phyloP scores from a whole-genome alignment of 2,329 filamentous ascomycete species.

The Westerdykella ornata region DNA sequence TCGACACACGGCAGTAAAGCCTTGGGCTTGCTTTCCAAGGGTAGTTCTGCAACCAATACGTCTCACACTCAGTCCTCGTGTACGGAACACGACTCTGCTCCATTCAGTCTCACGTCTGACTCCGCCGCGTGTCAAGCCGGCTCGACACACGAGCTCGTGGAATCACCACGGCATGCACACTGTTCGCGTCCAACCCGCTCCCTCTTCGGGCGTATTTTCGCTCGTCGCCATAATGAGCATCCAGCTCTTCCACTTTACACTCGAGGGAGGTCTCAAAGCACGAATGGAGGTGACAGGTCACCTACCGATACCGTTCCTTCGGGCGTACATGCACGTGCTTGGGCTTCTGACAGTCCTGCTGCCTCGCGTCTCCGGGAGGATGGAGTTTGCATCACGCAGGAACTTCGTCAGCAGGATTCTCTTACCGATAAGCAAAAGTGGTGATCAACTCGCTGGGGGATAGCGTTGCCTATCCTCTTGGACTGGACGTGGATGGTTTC shows the following conservation, averaged over 20 bases:
- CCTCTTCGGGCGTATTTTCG: constrained; percentile 19
- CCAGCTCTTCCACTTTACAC: constrained; percentile 19
- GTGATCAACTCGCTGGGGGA: no score
- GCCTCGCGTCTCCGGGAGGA: neutral
- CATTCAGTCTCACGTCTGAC: no score
- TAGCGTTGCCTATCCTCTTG: no score
- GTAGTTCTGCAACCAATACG: constrained; percentile 11
- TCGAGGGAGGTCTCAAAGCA: constrained; percentile 4
- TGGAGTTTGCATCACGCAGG: no score
- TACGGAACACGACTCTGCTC: constrained; percentile 10
- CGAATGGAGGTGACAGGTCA: neutral
- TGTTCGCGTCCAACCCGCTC: constrained; percentile 1
- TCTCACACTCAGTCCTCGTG: constrained; percentile 3
- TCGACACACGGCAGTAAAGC: constrained; percentile 18
- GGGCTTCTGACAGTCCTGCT: constrained; percentile 14
- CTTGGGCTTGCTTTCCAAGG: constrained; percentile 20
- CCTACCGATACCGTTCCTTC: constrained; percentile 3
- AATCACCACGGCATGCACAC: neutral
- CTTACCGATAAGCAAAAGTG: no score
- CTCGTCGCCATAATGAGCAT: neutral
- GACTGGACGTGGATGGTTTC: no score
- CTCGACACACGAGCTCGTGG: constrained; percentile 7
- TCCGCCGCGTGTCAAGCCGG: constrained; percentile 1
- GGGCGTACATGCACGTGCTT: constrained; percentile 18
- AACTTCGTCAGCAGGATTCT: no score